These are phyloP conservation scores for Allantophomopsis cytisporea DNA, from an alignment of 2,329 filamentous ascomycete genomes.

Conservation along the genomic window DNA sequence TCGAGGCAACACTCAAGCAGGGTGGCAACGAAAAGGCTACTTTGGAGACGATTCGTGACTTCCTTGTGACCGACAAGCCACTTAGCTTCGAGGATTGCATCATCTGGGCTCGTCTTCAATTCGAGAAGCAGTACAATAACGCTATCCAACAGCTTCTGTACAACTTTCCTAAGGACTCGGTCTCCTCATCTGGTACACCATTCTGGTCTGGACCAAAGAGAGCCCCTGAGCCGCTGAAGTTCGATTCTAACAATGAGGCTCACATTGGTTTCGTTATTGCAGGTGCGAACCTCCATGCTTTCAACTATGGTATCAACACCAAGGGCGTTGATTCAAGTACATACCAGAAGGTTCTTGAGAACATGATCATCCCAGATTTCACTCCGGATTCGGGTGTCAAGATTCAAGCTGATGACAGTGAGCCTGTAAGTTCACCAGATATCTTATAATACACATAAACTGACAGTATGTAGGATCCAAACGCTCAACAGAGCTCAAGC, in stretches of 20 bases:
- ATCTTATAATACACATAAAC: not conserved
- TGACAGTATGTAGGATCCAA: slow-evolving; percentile 48
- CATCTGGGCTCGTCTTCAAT: slow-evolving; percentile 83
- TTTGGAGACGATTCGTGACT: slow-evolving; percentile 79
- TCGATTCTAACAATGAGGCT: slow-evolving; percentile 70
- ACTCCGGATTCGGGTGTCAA: slow-evolving; percentile 80
- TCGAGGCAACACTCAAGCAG: slow-evolving; percentile 78
- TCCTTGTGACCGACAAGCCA: slow-evolving; percentile 82
- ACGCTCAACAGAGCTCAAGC: slow-evolving; percentile 39
- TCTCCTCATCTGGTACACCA: slow-evolving; percentile 72
- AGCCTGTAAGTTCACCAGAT: slow-evolving; percentile 45
- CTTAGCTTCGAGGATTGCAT: slow-evolving; percentile 92
- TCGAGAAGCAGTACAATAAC: slow-evolving; percentile 95
- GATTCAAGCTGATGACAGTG: slow-evolving; percentile 92
- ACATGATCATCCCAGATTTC: slow-evolving; percentile 94
- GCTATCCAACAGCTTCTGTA: slow-evolving; percentile 88
- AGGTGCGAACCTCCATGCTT: slow-evolving; percentile 85
- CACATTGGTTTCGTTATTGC: slow-evolving; percentile 83
- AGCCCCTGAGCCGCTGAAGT: slow-evolving; percentile 81
- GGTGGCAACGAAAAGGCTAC: slow-evolving; percentile 92
- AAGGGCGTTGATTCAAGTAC: slow-evolving; percentile 56
- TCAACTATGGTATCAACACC: slow-evolving; percentile 95
- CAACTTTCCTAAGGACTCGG: slow-evolving; percentile 94
- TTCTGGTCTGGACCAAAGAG: slow-evolving; percentile 99
- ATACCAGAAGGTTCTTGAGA: slow-evolving; percentile 70